Evolutionary conservation across 768 basidiomycete species (phyloP), one percentile per base, ranked within the genome.

Genomic region (Coprinopsis strossmayeri): DNA sequence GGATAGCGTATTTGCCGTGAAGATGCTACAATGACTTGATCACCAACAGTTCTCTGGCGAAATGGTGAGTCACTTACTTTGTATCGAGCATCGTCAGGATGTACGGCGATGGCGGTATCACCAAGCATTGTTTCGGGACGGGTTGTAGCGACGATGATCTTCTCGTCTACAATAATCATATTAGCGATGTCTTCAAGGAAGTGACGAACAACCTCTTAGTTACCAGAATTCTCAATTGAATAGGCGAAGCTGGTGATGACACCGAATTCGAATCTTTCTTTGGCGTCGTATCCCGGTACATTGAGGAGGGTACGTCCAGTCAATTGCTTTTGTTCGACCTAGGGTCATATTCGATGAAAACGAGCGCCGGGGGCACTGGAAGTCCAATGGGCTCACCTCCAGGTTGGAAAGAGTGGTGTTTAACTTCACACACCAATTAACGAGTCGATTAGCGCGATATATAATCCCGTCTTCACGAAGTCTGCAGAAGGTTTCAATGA

Each of bases 71-170:
- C 30, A 15, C 7, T 20, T 3, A 83, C 85, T 66, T 75, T 93
- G 70, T 97, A 97, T 11, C 95, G 82, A 7, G 77, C 69, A 63
- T 98, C 95, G 50, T 94, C 80, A 2, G 93, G 94, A 66, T 99
- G 95, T 0, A 98, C 91, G 24, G 96, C 96, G 20, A 99, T 85
- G 23, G 90, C 96, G 1, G 93, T 91, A 76, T 98, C 96, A 28
- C 96, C 96, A 0, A 99, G 76, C 91, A 98, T 95, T 0, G 96
- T 97, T 66, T 98, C 96, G 0, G 94, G 94, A 72, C 96, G 91
- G 3, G 95, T 98, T 1, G 96, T 99, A 1, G 96, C 95, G 32
- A 99, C 84, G 46, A 96, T 74, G 51, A 99, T 85, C 61, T 75
- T 84, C 61, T 97, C 94, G 46, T 95, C 93, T 87, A 49, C 21